Evolutionary conservation across 345 rosid genomes (phyloP).

Genomic region (Jatropha curcas): DNA sequence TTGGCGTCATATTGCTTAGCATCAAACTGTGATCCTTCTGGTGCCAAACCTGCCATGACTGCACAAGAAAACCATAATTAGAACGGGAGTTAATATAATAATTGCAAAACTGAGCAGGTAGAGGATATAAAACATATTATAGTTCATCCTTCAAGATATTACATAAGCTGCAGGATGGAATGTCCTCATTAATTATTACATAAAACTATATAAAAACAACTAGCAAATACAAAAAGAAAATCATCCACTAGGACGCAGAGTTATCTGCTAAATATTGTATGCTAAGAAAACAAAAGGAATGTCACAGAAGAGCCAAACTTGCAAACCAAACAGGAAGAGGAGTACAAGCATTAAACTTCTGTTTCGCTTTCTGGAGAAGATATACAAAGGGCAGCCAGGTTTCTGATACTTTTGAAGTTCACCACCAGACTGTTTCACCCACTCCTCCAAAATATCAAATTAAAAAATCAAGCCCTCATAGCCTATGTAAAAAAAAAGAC

Average conservation of each 20-base stretch:
- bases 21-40: slow-evolving; percentile 78
- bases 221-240: neutral
- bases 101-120: neutral
- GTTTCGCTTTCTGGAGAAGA: slow-evolving; percentile 46
- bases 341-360: slow-evolving; percentile 50
- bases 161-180: too few species aligned
- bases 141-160: too few species aligned
- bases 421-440: slow-evolving; percentile 42
- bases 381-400: slow-evolving; percentile 27
- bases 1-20: slow-evolving; percentile 65
- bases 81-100: neutral
- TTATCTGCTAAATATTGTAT: neutral
- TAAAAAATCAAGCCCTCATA: neutral
- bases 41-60: slow-evolving; percentile 78
- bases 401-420: slow-evolving; percentile 25
- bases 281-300: neutral
- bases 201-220: neutral
- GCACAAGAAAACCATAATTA: slow-evolving; percentile 8
- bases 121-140: neutral
- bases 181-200: neutral
- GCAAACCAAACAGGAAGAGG: slow-evolving; percentile 36
- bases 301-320: slow-evolving; percentile 66
- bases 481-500: neutral
- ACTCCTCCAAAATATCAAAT: slow-evolving; percentile 30
- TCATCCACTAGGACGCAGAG: neutral